These are phyloP conservation scores for Cercospora zeina DNA, from an alignment of 2,329 filamentous ascomycete genomes.

Conservation along the genomic window DNA sequence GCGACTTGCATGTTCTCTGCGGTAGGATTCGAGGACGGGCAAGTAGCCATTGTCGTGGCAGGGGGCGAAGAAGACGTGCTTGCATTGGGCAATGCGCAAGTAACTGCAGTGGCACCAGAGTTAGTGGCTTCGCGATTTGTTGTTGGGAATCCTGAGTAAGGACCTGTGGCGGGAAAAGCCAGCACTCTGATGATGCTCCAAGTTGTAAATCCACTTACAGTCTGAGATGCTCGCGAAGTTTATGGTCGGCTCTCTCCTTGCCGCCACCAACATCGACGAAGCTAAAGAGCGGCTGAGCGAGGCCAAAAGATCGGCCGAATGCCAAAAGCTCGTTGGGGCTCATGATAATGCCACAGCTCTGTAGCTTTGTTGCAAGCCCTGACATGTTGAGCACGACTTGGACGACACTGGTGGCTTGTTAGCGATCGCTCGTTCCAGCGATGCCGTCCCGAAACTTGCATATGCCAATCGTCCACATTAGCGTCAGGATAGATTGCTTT, in stretches of 20 bases:
- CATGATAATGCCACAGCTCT: slow-evolving; percentile 45
- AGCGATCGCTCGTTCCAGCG: background rate
- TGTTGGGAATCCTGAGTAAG: background rate
- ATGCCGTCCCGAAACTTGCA: slow-evolving; percentile 28
- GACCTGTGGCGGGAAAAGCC: too few species aligned
- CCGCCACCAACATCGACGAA: slow-evolving; percentile 52
- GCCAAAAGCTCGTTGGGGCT: slow-evolving; percentile 44
- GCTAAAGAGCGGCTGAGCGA: slow-evolving; percentile 50
- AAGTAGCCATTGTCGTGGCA: slow-evolving; percentile 52
- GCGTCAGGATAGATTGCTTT: slow-evolving; percentile 43
- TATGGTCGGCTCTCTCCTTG: slow-evolving; percentile 51
- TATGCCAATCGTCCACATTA: slow-evolving; percentile 45
- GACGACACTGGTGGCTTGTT: slow-evolving; percentile 40
- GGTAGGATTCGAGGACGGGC: slow-evolving; percentile 49
- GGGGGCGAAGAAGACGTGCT: slow-evolving; percentile 50
- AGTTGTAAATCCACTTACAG: slow-evolving; percentile 33
- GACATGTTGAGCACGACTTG: slow-evolving; percentile 52
- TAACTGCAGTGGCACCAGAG: slow-evolving; percentile 22
- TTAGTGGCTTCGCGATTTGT: background rate
- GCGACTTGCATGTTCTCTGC: slow-evolving; percentile 44
- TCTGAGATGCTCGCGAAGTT: slow-evolving; percentile 50
- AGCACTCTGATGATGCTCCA: background rate
- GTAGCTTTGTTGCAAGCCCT: slow-evolving; percentile 47
- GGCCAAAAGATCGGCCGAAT: slow-evolving; percentile 49
- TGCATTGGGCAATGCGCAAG: slow-evolving; percentile 49